Percentiles rank a stretch among this genome's conserved stretches.
These are phyloP conservation scores for Rhododendron williamsianum DNA, from an alignment of 148 eudicot species.

Conservation along the genomic window DNA sequence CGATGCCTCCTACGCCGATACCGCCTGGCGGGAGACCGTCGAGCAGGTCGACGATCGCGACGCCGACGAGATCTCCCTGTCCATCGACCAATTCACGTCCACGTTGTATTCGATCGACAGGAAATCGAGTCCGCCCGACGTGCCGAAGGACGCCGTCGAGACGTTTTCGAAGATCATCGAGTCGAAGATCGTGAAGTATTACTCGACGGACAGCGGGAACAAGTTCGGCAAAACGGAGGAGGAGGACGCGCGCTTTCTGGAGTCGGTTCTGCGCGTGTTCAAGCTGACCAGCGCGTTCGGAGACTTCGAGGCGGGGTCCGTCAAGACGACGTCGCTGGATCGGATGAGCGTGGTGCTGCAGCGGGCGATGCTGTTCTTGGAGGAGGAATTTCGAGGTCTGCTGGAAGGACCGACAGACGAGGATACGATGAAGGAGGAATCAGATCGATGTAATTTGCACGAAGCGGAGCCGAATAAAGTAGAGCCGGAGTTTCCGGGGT, in stretches of 20 bases:
- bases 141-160: constrained; percentile 32
- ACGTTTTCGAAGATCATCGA: constrained; percentile 40
- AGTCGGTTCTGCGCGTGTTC: constrained; percentile 27
- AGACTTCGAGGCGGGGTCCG: constrained; percentile 22
- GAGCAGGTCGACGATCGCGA: constrained; percentile 14
- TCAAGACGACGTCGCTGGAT: constrained; percentile 28
- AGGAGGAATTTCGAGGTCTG: constrained; percentile 54
- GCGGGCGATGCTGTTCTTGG: constrained; percentile 57
- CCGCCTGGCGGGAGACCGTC: constrained; percentile 9
- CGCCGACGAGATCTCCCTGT: constrained; percentile 25
- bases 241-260: constrained; percentile 40
- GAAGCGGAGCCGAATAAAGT: neutral
- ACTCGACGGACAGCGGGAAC: constrained; percentile 8
- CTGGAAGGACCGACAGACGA: constrained; percentile 28
- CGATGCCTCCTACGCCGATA: constrained; percentile 9
- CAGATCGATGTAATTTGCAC: constrained; percentile 11
- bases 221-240: constrained; percentile 20
- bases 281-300: constrained; percentile 28
- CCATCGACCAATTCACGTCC: constrained; percentile 35
- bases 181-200: constrained; percentile 32
- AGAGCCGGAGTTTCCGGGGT: constrained; percentile 28
- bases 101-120: constrained; percentile 15
- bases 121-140: constrained; percentile 22
- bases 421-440: neutral
- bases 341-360: constrained; percentile 45